Conservation (phyloP, 1,284 basidiomycete genomes). For the Fomitiporia mediterranea region DNA sequence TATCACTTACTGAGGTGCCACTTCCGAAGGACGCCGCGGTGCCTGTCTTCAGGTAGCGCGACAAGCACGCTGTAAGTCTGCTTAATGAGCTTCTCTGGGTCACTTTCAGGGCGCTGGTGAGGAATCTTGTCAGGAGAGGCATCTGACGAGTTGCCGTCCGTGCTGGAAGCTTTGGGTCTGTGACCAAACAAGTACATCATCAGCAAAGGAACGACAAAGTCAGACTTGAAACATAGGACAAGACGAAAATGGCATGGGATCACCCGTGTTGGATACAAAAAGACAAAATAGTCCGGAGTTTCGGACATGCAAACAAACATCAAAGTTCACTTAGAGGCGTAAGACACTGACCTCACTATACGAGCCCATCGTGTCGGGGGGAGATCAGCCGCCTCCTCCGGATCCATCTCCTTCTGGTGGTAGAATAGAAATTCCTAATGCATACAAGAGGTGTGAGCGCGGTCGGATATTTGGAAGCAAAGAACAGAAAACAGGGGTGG, state of each 20-base stretch:
- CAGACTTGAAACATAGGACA: not conserved
- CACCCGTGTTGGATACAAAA: not conserved
- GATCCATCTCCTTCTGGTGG: conserved; percentile 71
- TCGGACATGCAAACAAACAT: too few relatives aligned
- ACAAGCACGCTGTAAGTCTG: conserved; percentile 82
- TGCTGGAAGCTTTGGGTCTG: conserved; percentile 19
- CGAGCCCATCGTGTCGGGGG: conserved; percentile 70
- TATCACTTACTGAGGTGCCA: conserved; percentile 71
- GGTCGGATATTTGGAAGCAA: conserved; percentile 4
- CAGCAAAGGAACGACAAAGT: conserved; percentile 11
- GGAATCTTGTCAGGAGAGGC: conserved; percentile 32
- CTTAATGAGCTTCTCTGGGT: conserved; percentile 64
- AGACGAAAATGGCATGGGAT: not conserved
- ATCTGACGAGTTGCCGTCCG: conserved; percentile 31
- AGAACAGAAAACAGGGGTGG: conserved; percentile 16
- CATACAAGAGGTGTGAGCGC: conserved; percentile 17
- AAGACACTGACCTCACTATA: conserved; percentile 53
- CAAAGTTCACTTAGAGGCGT: not conserved
- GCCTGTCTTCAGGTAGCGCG: conserved; percentile 59
- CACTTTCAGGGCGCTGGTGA: conserved; percentile 28
- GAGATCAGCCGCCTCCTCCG: conserved; percentile 55
- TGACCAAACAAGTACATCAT: not conserved
- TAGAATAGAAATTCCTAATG: conserved; percentile 75
- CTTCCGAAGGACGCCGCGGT: conserved; percentile 61
- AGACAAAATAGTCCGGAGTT: conserved; percentile 15